These are phyloP conservation scores for Pelargonium fulgidum DNA, from an alignment of 441 rosid genomes.

Conservation along the genomic window DNA sequence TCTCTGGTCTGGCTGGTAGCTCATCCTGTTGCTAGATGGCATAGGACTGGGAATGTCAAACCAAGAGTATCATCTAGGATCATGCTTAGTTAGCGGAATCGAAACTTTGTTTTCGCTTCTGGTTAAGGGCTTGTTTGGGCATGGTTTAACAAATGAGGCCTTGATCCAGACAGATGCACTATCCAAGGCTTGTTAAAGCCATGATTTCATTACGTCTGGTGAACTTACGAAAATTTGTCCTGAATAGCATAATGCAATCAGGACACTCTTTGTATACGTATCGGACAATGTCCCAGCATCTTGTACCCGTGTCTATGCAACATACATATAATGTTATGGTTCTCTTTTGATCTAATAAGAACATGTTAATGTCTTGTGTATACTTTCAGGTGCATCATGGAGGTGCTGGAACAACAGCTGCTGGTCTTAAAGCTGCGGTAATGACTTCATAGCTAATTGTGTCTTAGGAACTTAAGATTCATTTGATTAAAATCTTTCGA, in stretches of 20 bases:
- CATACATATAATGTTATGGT: no score
- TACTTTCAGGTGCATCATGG: conserved; percentile 85
- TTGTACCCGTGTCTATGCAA: no score
- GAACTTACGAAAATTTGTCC: no score
- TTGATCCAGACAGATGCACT: neutral
- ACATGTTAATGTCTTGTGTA: neutral
- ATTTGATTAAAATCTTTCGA: neutral
- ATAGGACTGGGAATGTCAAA: neutral
- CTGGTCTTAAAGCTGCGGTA: conserved; percentile 96
- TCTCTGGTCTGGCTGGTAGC: neutral
- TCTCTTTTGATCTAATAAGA: no score
- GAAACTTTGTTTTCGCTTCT: neutral
- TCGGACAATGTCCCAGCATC: no score
- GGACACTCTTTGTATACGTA: no score
- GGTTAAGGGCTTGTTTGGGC: neutral
- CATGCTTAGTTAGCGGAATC: neutral
- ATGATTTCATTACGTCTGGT: no score
- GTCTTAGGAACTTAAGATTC: conserved; percentile 14
- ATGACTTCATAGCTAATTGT: conserved; percentile 13
- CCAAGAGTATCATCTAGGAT: neutral
- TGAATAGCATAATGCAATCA: no score
- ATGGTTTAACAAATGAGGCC: neutral
- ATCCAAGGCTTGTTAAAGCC: no score
- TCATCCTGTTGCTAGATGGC: neutral
- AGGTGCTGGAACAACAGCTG: conserved; percentile 98